phyloP scores from a whole-genome alignment of 1,284 basidiomycete species.

The Ganoderma multipileum region DNA sequence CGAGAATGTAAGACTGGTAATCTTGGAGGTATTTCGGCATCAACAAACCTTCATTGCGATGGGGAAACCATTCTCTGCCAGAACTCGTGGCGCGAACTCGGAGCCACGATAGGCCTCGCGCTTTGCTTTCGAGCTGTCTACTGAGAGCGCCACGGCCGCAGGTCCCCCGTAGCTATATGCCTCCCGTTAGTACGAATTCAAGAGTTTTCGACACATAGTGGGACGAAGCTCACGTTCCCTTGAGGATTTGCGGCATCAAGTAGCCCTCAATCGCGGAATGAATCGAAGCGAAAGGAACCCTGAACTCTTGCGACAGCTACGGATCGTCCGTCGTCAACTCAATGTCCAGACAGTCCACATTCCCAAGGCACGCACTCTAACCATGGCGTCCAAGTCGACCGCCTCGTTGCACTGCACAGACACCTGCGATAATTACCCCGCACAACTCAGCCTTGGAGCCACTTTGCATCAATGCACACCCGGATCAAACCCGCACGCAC shows the following conservation, averaged over 20 bases:
- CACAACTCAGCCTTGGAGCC: background rate
- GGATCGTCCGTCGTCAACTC: background rate
- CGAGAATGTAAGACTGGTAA: background rate
- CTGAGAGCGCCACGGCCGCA: constrained; percentile 84
- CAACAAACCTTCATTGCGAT: constrained; percentile 78
- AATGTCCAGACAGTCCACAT: background rate
- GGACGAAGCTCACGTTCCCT: constrained; percentile 60
- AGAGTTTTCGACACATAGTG: background rate
- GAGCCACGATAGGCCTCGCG: constrained; percentile 87
- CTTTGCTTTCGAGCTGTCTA: constrained; percentile 72
- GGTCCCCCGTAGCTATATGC: constrained; percentile 43
- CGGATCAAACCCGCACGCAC: constrained; percentile 39
- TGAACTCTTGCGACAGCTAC: constrained; percentile 80
- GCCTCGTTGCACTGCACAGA: constrained; percentile 72
- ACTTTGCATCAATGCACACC: background rate
- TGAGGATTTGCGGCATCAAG: constrained; percentile 81
- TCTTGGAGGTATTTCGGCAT: too few relatives aligned
- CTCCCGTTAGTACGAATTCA: constrained; percentile 36
- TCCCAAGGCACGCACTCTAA: constrained; percentile 56
- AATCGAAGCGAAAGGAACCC: constrained; percentile 82
- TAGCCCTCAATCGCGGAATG: constrained; percentile 91
- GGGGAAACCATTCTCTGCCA: constrained; percentile 77
- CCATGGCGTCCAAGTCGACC: constrained; percentile 56
- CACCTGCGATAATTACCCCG: constrained; percentile 51
- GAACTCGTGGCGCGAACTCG: constrained; percentile 82